Evolutionary conservation across 2,329 filamentous ascomycete genomes (phyloP).

Genomic region (Hirsutella rhossiliensis): DNA sequence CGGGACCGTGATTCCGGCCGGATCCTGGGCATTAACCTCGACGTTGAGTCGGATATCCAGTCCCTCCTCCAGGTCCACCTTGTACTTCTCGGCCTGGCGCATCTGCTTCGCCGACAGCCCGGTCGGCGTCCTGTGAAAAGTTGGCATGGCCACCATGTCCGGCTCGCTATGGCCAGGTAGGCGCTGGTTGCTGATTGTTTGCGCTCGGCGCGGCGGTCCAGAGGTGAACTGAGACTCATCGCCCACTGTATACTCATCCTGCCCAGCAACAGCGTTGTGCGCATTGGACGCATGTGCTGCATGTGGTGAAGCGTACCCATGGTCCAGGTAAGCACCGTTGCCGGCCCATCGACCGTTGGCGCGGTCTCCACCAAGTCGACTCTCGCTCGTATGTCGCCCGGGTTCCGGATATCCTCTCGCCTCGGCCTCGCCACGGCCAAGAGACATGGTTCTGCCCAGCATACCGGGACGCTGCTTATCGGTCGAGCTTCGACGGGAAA

Average conservation of each 20-base stretch:
- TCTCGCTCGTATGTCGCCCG: conserved; percentile 26
- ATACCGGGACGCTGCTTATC: conserved; percentile 25
- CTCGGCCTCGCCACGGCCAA: conserved; percentile 41
- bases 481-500: conserved; percentile 22
- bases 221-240: conserved; percentile 47
- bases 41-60: conserved; percentile 83
- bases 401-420: conserved; percentile 29
- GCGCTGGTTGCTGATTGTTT: conserved; percentile 16
- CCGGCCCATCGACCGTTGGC: conserved; percentile 44
- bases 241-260: conserved; percentile 38
- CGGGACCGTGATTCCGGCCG: conserved; percentile 74
- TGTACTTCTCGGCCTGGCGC: conserved; percentile 38
- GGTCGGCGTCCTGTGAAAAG: conserved; percentile 60
- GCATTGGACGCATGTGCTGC: conserved; percentile 18
- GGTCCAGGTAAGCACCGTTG: conserved; percentile 18
- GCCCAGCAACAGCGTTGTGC: conserved; percentile 27
- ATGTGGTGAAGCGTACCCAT: conserved; percentile 8
- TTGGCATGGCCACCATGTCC: conserved; percentile 12
- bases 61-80: conserved; percentile 69
- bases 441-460: conserved; percentile 47
- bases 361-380: conserved; percentile 33
- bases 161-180: conserved; percentile 6
- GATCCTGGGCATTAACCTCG: conserved; percentile 76
- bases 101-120: conserved; percentile 51
- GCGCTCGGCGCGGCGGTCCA: conserved; percentile 18